These are phyloP conservation scores for Amphibolis antarctica DNA, from an alignment of 106 monocot species.

Conservation along the genomic window DNA sequence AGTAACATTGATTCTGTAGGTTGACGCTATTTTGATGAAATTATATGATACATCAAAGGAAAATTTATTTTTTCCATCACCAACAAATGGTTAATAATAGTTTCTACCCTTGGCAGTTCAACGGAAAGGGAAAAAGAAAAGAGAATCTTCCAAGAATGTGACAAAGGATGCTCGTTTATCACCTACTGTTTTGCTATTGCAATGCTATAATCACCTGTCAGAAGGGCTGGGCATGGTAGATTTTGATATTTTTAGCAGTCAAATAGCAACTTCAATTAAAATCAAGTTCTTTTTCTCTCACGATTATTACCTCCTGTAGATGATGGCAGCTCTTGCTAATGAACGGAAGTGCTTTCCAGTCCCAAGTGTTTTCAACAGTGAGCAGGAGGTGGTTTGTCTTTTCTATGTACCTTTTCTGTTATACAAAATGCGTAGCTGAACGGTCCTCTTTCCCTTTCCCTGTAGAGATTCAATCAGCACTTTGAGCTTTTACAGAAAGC, in stretches of 20 bases:
- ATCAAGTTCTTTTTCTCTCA: background rate
- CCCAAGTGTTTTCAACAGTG: constrained; percentile 56
- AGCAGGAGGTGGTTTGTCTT: constrained; percentile 53
- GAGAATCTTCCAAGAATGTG: constrained; percentile 39
- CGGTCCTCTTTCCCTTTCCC: background rate
- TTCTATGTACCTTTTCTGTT: background rate
- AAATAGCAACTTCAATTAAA: background rate
- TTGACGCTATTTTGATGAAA: no score
- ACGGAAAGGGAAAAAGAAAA: constrained; percentile 84
- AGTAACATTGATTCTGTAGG: no score
- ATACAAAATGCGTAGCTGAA: background rate
- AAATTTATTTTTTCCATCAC: no score
- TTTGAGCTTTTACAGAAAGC: constrained; percentile 92
- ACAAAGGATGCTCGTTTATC: constrained; percentile 28
- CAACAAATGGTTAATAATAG: background rate
- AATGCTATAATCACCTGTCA: constrained; percentile 62
- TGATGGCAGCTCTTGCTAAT: constrained; percentile 67
- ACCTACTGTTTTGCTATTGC: constrained; percentile 55
- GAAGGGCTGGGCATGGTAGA: constrained; percentile 81
- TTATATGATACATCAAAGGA: no score
- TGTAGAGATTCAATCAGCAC: constrained; percentile 85
- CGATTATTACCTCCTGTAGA: constrained; percentile 22
- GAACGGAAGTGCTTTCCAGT: constrained; percentile 46
- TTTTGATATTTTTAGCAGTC: background rate
- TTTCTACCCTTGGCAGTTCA: constrained; percentile 20